Conservation (phyloP, 225 moss, liverwort and hornwort genomes). For the Anthoceros angustus region DNA sequence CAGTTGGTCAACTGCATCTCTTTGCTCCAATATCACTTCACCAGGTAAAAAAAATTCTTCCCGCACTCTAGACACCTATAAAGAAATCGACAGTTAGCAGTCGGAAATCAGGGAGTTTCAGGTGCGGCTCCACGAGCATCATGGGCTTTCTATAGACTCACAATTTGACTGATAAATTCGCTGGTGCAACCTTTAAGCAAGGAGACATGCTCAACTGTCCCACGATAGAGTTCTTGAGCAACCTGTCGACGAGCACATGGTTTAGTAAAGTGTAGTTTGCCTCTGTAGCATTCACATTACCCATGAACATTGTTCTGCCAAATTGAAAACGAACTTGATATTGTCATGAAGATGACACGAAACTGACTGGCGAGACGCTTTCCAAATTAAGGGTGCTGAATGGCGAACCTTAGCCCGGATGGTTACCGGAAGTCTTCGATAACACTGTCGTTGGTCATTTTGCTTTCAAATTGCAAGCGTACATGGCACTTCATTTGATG, state of each 20-base stretch:
- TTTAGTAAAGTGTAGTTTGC: too few relatives aligned
- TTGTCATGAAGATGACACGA: too few relatives aligned
- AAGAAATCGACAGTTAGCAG: too few relatives aligned
- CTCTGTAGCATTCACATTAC: too few relatives aligned
- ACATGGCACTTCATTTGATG: slow-evolving; percentile 25
- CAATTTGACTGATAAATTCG: slow-evolving; percentile 28
- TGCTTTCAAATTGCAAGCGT: slow-evolving; percentile 25
- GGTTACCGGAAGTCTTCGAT: slow-evolving; percentile 16
- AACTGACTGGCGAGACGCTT: too few relatives aligned
- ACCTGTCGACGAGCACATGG: slow-evolving; percentile 12
- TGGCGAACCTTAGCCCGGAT: slow-evolving; percentile 20
- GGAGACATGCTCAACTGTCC: slow-evolving; percentile 12
- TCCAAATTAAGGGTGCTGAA: too few relatives aligned
- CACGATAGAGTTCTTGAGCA: slow-evolving; percentile 17
- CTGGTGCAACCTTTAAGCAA: slow-evolving; percentile 24
- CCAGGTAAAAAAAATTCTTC: slow-evolving; percentile 34
- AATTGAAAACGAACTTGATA: too few relatives aligned
- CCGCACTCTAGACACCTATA: slow-evolving; percentile 19
- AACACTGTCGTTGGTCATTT: slow-evolving; percentile 7
- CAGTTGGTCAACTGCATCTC: slow-evolving; percentile 24
- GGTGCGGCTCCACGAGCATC: not conserved
- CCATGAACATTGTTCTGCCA: too few relatives aligned
- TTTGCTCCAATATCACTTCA: slow-evolving; percentile 23
- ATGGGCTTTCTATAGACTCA: not conserved
- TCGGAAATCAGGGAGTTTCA: not conserved